These are phyloP conservation scores for Arthrobotrys megalospora DNA, from an alignment of 2,329 filamentous ascomycete species.

Conservation along the genomic window DNA sequence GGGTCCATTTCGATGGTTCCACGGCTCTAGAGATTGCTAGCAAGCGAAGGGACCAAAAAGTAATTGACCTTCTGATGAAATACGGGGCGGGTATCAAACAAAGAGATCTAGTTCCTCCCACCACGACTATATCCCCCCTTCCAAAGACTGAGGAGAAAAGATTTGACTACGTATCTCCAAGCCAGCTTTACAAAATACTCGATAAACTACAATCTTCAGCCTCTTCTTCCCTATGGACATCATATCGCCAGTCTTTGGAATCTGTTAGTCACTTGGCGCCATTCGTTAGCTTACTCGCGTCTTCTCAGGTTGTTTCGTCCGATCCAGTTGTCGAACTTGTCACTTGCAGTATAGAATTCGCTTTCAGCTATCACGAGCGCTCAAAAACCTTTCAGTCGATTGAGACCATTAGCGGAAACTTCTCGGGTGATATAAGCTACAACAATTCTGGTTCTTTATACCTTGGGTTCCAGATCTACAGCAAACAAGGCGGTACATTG, in stretches of 20 bases:
- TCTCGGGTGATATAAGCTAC: not conserved
- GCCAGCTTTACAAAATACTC: not conserved
- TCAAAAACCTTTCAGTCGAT: not conserved
- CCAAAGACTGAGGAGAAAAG: not conserved
- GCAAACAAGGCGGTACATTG: not conserved
- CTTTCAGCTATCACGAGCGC: no score
- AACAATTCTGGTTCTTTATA: not conserved
- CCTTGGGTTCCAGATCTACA: not conserved
- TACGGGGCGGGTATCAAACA: not conserved
- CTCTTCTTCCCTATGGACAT: not conserved
- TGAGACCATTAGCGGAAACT: not conserved
- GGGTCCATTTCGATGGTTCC: not conserved
- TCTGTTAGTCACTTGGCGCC: not conserved
- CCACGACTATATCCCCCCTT: no score
- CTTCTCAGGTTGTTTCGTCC: not conserved
- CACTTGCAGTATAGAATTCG: not conserved
- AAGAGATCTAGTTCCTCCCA: no score
- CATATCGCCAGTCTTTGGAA: constrained; percentile 28
- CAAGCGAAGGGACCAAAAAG: not conserved
- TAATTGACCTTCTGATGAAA: not conserved
- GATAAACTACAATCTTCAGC: not conserved
- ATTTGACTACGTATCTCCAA: not conserved
- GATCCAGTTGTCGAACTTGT: not conserved
- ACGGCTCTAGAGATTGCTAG: not conserved
- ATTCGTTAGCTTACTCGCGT: not conserved